Percentiles rank a stretch among this genome's conserved stretches.
Conservation (phyloP, 768 basidiomycete genomes). For the Symmetrospora coprosmae region DNA sequence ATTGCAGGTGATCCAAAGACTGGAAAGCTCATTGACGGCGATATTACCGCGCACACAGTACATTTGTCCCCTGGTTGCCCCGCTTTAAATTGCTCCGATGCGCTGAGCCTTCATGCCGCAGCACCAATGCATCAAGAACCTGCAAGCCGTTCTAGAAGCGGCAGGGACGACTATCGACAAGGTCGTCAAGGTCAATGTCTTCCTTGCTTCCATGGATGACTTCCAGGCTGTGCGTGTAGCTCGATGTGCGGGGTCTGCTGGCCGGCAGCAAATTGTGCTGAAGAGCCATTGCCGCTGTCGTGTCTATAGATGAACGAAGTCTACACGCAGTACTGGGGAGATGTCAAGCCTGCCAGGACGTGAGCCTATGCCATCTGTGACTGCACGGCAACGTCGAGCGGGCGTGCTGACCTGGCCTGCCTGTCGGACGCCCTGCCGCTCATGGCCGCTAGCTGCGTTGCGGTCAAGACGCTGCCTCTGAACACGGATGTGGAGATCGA, state of each 20-base stretch:
- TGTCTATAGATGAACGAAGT: not conserved
- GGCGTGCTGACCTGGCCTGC: no score
- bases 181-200: not conserved
- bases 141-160: not conserved
- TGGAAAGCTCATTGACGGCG: not conserved
- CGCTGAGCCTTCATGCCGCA: not conserved
- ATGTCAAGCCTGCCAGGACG: not conserved
- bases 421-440: no score
- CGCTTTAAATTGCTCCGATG: not conserved
- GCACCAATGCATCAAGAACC: conserved; percentile 1
- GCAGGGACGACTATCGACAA: not conserved
- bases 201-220: not conserved
- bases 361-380: no score
- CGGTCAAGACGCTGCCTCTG: not conserved
- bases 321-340: conserved; percentile 1
- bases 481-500: conserved; percentile 3
- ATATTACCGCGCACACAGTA: not conserved
- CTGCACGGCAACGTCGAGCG: no score
- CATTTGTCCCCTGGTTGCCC: not conserved
- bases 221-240: not conserved
- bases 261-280: no score
- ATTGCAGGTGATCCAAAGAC: not conserved
- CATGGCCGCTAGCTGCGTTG: no score
- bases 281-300: not conserved
- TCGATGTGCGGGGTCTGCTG: no score